Evolutionary conservation across 2,329 filamentous ascomycete genomes (phyloP).

Genomic region (Ceratocystis cacaofunesta): DNA sequence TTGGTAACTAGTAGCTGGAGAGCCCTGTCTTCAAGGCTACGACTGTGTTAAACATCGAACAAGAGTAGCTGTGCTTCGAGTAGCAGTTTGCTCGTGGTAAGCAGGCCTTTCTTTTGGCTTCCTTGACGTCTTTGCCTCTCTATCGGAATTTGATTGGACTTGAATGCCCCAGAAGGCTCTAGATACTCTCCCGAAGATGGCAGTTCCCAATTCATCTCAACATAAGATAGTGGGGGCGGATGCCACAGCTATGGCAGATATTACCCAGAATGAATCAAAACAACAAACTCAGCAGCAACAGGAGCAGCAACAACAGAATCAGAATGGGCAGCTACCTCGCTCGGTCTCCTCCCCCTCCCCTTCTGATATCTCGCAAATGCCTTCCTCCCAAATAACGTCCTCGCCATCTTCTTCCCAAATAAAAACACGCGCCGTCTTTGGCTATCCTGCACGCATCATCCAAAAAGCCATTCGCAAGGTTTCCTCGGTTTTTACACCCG

Average conservation of each 20-base stretch:
- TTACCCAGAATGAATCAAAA: conserved; percentile 5
- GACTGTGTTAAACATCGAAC: neutral
- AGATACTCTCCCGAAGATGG: conserved; percentile 5
- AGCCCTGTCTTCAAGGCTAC: neutral
- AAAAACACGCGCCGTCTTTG: conserved; percentile 12
- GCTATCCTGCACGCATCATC: conserved; percentile 13
- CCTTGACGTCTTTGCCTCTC: neutral
- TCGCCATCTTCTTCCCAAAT: conserved; percentile 7
- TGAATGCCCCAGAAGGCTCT: neutral
- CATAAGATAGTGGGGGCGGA: conserved; percentile 6
- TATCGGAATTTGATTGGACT: neutral
- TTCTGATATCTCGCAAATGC: neutral
- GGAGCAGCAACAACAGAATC: neutral
- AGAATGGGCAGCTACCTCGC: neutral
- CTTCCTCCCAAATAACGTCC: conserved; percentile 1
- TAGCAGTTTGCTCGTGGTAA: neutral
- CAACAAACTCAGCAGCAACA: conserved; percentile 2
- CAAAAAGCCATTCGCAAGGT: conserved; percentile 15
- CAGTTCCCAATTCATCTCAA: conserved; percentile 10
- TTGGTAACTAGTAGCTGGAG: neutral
- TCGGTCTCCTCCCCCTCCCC: neutral
- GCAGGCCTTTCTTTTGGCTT: neutral
- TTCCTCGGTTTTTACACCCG: conserved; percentile 9
- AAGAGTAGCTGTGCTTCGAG: neutral
- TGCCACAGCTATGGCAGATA: neutral